Evolutionary conservation across 208 protist species (phyloP), one percentile per base, ranked within the genome.

Genomic region (Leishmania lainsoni): DNA sequence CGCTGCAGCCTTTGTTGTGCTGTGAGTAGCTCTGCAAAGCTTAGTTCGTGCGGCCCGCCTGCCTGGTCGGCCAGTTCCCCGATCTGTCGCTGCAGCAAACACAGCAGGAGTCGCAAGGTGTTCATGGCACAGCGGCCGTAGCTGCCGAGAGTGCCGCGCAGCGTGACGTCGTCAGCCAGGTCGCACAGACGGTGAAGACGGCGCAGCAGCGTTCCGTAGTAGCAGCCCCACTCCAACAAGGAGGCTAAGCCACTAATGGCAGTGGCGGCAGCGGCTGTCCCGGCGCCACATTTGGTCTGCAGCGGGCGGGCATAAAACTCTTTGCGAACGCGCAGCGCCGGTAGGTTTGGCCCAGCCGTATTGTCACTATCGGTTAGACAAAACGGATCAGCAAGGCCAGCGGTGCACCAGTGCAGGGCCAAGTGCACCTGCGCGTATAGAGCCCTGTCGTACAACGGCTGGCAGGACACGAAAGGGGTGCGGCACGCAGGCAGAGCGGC

Each of bases 121-220:
- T 87, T 89, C 56, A 95, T 86, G 10, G 92, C 91, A 78, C 90
- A 88, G 76, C 82, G 85, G 12, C 94, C 94, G 83, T 97, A 97
- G 78, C 86, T 89, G 42, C 94, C 94, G n/a, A 97, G 86, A 39
- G 79, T 81, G 14, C 81, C 86, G 2, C 85, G 89, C 77, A 85
- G 74, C n/a, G 83, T 72, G 49, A 82, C 77, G 56, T 79, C 75
- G 39, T 87, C 84, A 0, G 92, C 83, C 20, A 91, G 81, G 0
- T 78, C 84, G 81, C 90, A 94, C 14, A 97, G 87, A 9, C 85
- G 81, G 10, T 83, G 73, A 32, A 97, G 83, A 10, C 92, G 89
- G 61, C 92, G 80, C 32, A 95, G 87, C 29, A 95, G 81, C 78
- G 94, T 97, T 8, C 94, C 94, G 56, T 80, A 86, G 20, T 85